Evolutionary conservation across 495 filamentous ascomycete genomes (phyloP).

Genomic region (Tuber borchii): DNA sequence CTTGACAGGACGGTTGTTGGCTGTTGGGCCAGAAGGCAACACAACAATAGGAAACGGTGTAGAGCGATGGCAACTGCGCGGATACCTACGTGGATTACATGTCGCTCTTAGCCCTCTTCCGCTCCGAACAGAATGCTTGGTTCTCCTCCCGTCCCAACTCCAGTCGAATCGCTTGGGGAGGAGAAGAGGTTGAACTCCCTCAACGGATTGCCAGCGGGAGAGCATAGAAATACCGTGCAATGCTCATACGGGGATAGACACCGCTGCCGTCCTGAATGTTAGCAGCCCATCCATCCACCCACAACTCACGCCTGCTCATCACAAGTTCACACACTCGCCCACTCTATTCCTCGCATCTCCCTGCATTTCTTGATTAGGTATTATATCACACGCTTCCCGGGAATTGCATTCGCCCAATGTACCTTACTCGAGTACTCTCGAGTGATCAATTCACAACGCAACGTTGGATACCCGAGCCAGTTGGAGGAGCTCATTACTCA

Average conservation of each 20-base stretch:
- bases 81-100: slow-evolving; percentile 1
- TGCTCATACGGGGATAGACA: neutral
- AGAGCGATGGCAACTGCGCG: neutral
- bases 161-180: neutral
- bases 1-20: neutral
- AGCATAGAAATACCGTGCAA: neutral
- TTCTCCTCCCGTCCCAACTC: neutral
- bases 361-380: neutral
- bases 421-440: neutral
- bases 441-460: neutral
- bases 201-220: neutral
- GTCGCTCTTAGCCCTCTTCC: neutral
- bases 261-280: neutral
- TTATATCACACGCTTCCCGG: neutral
- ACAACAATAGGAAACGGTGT: neutral
- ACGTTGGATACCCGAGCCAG: neutral
- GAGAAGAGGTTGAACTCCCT: neutral
- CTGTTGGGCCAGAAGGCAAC: neutral
- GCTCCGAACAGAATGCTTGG: slow-evolving; percentile 2
- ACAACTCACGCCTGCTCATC: neutral
- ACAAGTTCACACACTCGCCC: neutral
- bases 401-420: neutral
- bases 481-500: neutral
- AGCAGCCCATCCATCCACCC: neutral
- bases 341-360: neutral